phyloP scores from a whole-genome alignment of 257 asterid genomes.

The Solanum chilense region DNA sequence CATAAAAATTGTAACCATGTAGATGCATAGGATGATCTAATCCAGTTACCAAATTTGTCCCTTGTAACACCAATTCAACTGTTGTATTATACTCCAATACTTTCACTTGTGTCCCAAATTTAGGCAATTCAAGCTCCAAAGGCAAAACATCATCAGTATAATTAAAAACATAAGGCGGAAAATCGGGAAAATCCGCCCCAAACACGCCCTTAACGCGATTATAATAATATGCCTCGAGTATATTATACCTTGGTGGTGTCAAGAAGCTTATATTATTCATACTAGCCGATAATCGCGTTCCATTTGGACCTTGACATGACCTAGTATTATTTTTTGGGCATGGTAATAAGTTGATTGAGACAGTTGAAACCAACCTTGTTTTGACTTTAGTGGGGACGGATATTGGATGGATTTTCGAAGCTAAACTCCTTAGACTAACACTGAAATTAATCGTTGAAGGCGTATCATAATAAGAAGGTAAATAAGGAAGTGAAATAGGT shows the following conservation, averaged over 20 bases:
- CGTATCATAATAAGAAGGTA: conserved; percentile 38
- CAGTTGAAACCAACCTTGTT: conserved; percentile 25
- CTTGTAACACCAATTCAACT: conserved; percentile 50
- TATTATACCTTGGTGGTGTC: conserved; percentile 19
- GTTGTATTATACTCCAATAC: conserved; percentile 10
- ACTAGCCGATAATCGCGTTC: conserved; percentile 30
- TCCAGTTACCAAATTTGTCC: conserved; percentile 40
- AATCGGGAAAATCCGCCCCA: conserved; percentile 15
- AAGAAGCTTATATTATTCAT: conserved; percentile 38
- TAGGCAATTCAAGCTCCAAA: conserved; percentile 9
- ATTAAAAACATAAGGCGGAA: conserved; percentile 27
- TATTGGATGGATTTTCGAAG: conserved; percentile 16
- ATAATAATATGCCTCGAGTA: conserved; percentile 37
- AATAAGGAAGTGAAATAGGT: conserved; percentile 10
- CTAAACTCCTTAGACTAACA: conserved; percentile 28
- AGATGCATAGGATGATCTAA: conserved; percentile 77
- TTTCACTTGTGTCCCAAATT: background rate
- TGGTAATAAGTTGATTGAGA: conserved; percentile 38
- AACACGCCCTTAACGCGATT: conserved; percentile 9
- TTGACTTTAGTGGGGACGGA: conserved; percentile 23
- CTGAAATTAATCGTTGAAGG: conserved; percentile 23
- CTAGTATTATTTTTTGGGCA: conserved; percentile 10
- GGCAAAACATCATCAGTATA: conserved; percentile 29
- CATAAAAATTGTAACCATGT: conserved; percentile 56
- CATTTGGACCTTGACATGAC: conserved; percentile 28